phyloP scores from a whole-genome alignment of 305 asterid species.

The Ilex paraguariensis region DNA sequence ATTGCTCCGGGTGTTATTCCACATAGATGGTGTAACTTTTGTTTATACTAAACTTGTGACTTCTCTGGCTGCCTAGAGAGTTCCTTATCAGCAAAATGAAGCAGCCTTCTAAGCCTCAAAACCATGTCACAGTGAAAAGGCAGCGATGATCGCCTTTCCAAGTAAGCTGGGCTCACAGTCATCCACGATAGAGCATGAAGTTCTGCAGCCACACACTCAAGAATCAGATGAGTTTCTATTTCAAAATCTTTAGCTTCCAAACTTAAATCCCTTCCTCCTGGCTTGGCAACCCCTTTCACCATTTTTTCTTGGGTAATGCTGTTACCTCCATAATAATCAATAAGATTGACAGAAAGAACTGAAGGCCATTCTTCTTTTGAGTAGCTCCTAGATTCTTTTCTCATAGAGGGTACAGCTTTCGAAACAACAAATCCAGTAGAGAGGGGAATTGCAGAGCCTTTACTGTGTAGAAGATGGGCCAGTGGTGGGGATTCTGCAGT shows the following conservation, averaged over 20 bases:
- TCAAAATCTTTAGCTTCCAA: slow-evolving; percentile 65
- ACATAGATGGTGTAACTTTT: too few species aligned
- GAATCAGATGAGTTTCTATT: slow-evolving; percentile 59
- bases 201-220: slow-evolving; percentile 84
- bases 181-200: slow-evolving; percentile 96
- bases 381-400: slow-evolving; percentile 52
- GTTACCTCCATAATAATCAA: slow-evolving; percentile 81
- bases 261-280: slow-evolving; percentile 47
- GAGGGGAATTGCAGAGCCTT: slow-evolving; percentile 90
- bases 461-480: slow-evolving; percentile 96
- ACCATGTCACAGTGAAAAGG: slow-evolving; percentile 98
- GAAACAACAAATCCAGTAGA: slow-evolving; percentile 93
- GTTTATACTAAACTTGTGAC: slow-evolving; percentile 20
- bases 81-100: slow-evolving; percentile 92
- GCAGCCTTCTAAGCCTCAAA: slow-evolving; percentile 83
- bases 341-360: slow-evolving; percentile 72
- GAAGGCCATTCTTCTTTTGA: slow-evolving; percentile 99
- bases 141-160: slow-evolving; percentile 83
- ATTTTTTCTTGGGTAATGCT: slow-evolving; percentile 53
- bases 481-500: slow-evolving; percentile 99
- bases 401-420: slow-evolving; percentile 87
- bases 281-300: slow-evolving; percentile 48
- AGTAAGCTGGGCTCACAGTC: slow-evolving; percentile 89
- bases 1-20: too few species aligned
- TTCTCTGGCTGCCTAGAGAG: slow-evolving; percentile 70